Evolutionary conservation across 345 rosid species (phyloP).

Genomic region (Rhodomyrtus tomentosa): DNA sequence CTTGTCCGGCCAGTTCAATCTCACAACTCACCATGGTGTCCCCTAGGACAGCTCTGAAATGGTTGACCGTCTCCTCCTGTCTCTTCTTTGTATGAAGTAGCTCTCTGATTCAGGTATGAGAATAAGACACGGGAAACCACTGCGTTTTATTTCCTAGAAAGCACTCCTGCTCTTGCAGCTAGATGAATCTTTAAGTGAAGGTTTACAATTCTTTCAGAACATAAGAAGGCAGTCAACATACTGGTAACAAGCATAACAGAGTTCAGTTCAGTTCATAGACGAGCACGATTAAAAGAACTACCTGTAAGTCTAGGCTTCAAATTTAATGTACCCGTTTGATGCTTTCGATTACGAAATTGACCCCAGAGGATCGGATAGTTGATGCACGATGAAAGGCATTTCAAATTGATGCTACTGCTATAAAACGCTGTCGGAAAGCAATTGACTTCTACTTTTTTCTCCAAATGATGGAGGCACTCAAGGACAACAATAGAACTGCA

Average conservation of each 20-base stretch:
- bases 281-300: background rate
- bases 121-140: background rate
- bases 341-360: background rate
- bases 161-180: background rate
- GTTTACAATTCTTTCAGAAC: background rate
- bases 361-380: background rate
- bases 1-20: constrained; percentile 42
- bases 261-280: background rate
- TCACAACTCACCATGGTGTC: constrained; percentile 49
- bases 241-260: background rate
- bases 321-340: background rate
- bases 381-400: background rate
- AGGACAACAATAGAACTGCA: background rate
- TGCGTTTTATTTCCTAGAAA: background rate
- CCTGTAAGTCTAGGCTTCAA: background rate
- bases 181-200: background rate
- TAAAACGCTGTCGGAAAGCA: background rate
- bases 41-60: constrained; percentile 29
- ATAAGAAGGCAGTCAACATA: background rate
- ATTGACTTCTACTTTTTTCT: background rate
- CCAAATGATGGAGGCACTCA: background rate
- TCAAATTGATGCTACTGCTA: background rate
- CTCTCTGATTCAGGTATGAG: constrained; percentile 18
- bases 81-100: constrained; percentile 37
- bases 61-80: constrained; percentile 29